phyloP scores from a whole-genome alignment of 2,329 filamentous ascomycete species.

The Colletotrichum spaethianum region DNA sequence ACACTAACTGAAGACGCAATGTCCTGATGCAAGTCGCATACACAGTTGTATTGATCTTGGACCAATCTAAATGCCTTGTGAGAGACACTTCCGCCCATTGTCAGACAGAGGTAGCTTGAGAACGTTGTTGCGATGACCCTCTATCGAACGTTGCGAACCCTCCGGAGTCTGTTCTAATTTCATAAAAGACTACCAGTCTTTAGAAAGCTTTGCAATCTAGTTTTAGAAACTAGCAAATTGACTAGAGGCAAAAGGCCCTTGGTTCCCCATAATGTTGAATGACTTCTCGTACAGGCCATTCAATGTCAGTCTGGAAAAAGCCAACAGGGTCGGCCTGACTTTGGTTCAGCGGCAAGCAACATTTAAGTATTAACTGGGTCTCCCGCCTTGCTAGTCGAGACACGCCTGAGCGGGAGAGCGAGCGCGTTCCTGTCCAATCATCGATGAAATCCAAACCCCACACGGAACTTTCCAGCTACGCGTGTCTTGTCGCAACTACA shows the following conservation, averaged over 20 bases:
- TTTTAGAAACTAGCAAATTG: neutral
- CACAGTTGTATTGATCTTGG: neutral
- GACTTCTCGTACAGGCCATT: neutral
- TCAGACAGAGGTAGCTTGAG: neutral
- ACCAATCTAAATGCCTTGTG: neutral
- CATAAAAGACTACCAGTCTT: too few relatives aligned
- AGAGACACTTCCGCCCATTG: neutral
- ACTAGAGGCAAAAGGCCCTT: neutral
- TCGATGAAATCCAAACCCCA: neutral
- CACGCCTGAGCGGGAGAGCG: neutral
- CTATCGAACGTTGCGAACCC: neutral
- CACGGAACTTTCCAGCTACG: constrained; percentile 40
- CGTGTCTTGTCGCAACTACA: constrained; percentile 30
- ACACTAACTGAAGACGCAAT: too few relatives aligned
- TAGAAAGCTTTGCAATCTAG: neutral
- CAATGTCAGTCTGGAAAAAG: neutral
- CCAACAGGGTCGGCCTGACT: neutral
- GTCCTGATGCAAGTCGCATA: too few relatives aligned
- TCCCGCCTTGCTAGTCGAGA: neutral
- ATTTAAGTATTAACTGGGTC: neutral
- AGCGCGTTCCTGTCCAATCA: constrained; percentile 32
- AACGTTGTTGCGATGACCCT: neutral
- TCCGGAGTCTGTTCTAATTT: neutral
- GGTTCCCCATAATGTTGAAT: neutral
- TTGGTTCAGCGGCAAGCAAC: neutral